Conservation (phyloP, 176 grass and related monocot genomes). For the Panicum miliaceum region DNA sequence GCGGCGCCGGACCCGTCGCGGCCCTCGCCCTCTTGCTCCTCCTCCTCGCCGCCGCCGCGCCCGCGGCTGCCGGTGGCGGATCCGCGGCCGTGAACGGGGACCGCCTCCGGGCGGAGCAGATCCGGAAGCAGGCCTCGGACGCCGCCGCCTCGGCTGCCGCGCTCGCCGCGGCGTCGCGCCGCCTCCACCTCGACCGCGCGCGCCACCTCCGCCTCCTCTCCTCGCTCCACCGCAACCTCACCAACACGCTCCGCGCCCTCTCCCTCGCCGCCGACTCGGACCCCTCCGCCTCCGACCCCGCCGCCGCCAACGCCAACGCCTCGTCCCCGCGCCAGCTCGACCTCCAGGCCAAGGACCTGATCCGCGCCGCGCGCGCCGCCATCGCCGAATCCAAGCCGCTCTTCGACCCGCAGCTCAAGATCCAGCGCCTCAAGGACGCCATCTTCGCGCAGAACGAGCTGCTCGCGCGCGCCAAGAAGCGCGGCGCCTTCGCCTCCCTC, state of each 20-base stretch:
- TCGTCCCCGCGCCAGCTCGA: slow-evolving; percentile 49
- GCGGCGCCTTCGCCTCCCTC: slow-evolving; percentile 88
- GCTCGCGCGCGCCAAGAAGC: slow-evolving; percentile 87
- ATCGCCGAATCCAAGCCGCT: slow-evolving; percentile 81
- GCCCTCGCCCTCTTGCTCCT: slow-evolving; percentile 19
- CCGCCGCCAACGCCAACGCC: slow-evolving; percentile 11
- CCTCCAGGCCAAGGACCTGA: slow-evolving; percentile 77
- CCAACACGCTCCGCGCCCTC: slow-evolving; percentile 58
- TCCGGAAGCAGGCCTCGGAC: slow-evolving; percentile 79
- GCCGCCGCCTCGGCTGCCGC: slow-evolving; percentile 53
- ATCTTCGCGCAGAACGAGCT: slow-evolving; percentile 94
- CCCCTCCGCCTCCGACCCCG: not conserved
- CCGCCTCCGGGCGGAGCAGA: slow-evolving; percentile 63
- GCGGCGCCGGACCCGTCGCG: not conserved
- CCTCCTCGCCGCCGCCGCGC: not conserved
- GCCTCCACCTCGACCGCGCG: slow-evolving; percentile 73
- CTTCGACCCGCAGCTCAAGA: slow-evolving; percentile 99
- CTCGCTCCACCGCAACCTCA: slow-evolving; percentile 85
- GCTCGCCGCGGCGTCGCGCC: slow-evolving; percentile 63
- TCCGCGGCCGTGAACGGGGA: slow-evolving; percentile 50
- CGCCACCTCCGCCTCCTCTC: slow-evolving; percentile 77
- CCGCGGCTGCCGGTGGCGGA: not conserved
- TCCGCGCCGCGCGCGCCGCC: slow-evolving; percentile 76
- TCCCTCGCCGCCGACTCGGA: not conserved
- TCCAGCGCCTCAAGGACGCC: slow-evolving; percentile 94